Conservation (phyloP, 2,329 filamentous ascomycete species). For the Mycosphaerella arachidis region DNA sequence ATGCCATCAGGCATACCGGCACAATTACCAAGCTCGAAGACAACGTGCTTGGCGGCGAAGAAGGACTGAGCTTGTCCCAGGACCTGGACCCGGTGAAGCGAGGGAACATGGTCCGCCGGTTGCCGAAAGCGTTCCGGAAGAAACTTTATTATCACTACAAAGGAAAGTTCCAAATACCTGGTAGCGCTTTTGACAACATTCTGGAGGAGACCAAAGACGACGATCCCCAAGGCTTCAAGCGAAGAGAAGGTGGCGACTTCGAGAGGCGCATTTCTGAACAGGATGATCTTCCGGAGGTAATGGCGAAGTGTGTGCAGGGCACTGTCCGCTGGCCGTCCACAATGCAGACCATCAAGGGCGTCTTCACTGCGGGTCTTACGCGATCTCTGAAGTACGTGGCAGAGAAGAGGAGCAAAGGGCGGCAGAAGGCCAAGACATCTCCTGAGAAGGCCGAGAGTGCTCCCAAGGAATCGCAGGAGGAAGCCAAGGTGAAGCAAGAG, state of each 20-base stretch:
- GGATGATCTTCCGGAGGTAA: constrained; percentile 62
- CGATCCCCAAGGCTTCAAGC: constrained; percentile 60
- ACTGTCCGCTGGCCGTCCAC: constrained; percentile 92
- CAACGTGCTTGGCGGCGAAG: not conserved
- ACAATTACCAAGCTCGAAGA: constrained; percentile 46
- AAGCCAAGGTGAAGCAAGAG: not conserved
- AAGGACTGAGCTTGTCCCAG: constrained; percentile 65
- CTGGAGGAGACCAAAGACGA: constrained; percentile 71
- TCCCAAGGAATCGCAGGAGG: not conserved
- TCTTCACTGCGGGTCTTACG: constrained; percentile 69
- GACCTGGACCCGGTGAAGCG: constrained; percentile 89
- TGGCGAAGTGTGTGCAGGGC: constrained; percentile 73
- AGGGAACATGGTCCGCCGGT: constrained; percentile 90
- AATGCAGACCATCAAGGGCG: constrained; percentile 77
- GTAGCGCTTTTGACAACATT: constrained; percentile 78
- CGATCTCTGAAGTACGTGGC: constrained; percentile 70
- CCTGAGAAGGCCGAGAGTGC: not conserved
- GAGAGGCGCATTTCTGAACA: constrained; percentile 79
- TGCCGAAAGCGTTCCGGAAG: constrained; percentile 80
- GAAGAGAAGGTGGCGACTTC: constrained; percentile 75
- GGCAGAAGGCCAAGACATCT: constrained; percentile 17
- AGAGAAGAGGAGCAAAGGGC: constrained; percentile 63
- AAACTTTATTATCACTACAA: constrained; percentile 95
- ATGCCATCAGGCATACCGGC: constrained; percentile 34
- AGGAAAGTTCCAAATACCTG: constrained; percentile 80